phyloP scores from a whole-genome alignment of 495 filamentous ascomycete genomes.

The Talaromyces proteolyticus region DNA sequence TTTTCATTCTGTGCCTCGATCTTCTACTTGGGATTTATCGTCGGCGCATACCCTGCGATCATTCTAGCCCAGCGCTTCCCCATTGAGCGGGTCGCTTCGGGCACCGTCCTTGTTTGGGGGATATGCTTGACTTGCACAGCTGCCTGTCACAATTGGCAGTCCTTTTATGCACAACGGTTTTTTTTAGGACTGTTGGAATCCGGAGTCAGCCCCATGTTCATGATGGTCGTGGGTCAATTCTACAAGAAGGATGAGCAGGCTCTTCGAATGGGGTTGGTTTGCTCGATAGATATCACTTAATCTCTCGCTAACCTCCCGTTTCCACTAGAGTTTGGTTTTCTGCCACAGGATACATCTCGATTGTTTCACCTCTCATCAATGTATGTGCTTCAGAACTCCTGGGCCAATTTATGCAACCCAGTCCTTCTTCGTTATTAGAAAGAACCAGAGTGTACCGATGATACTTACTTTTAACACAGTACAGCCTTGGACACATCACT shows the following conservation, averaged over 20 bases:
- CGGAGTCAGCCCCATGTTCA: conserved; percentile 13
- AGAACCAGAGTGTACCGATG: neutral
- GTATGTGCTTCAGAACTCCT: neutral
- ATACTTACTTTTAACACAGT: neutral
- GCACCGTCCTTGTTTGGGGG: conserved; percentile 21
- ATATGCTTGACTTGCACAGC: conserved; percentile 20
- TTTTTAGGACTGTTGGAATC: conserved; percentile 32
- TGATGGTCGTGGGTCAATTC: conserved; percentile 23
- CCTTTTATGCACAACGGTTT: conserved; percentile 28
- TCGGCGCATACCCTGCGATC: conserved; percentile 28
- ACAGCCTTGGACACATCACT: neutral
- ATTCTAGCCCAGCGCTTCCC: conserved; percentile 27
- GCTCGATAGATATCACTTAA: neutral
- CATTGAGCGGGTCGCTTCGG: conserved; percentile 27
- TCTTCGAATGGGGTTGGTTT: conserved; percentile 21
- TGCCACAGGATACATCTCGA: neutral
- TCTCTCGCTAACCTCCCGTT: neutral
- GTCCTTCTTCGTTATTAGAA: neutral
- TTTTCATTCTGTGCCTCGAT: conserved; percentile 23
- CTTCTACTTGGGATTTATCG: conserved; percentile 35
- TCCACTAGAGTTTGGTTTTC: neutral
- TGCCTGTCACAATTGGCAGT: conserved; percentile 19
- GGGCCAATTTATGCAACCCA: neutral
- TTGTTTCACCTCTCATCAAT: neutral
- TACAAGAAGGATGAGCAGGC: conserved; percentile 31